Evolutionary conservation across 2,329 filamentous ascomycete genomes (phyloP).

Genomic region (Nannizziopsis barbatae): DNA sequence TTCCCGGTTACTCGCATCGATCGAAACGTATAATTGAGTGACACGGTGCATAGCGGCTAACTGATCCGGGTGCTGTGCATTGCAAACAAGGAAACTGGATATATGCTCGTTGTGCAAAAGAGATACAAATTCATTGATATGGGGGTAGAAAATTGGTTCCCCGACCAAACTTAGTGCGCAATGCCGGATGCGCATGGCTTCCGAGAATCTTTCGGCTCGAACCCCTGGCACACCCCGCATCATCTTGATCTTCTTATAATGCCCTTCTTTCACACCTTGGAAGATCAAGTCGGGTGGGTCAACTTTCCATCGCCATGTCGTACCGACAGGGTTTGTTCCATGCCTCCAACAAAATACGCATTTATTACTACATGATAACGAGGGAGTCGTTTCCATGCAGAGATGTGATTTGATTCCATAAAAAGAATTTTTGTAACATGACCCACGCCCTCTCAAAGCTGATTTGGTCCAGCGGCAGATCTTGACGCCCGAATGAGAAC

Average conservation of each 20-base stretch:
- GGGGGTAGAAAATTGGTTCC: slow-evolving; percentile 97
- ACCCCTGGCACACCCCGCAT: slow-evolving; percentile 88
- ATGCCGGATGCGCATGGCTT: slow-evolving; percentile 86
- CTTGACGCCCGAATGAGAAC: slow-evolving; percentile 90
- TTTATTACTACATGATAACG: slow-evolving; percentile 92
- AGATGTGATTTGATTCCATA: slow-evolving; percentile 94
- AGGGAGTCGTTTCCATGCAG: slow-evolving; percentile 97
- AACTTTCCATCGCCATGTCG: slow-evolving; percentile 92
- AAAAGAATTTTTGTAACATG: slow-evolving; percentile 96
- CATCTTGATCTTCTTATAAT: slow-evolving; percentile 98
- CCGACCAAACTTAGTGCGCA: slow-evolving; percentile 87
- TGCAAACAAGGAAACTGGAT: slow-evolving; percentile 91
- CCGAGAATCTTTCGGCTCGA: slow-evolving; percentile 77
- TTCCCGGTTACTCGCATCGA: slow-evolving; percentile 85
- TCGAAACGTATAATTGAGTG: slow-evolving; percentile 91
- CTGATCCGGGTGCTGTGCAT: slow-evolving; percentile 90
- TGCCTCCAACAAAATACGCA: slow-evolving; percentile 99
- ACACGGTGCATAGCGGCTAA: slow-evolving; percentile 70
- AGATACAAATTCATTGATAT: slow-evolving; percentile 82
- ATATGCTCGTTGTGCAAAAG: slow-evolving; percentile 80
- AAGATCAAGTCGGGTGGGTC: slow-evolving; percentile 87
- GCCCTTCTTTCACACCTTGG: slow-evolving; percentile 74
- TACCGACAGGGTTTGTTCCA: slow-evolving; percentile 92
- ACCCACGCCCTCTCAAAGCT: slow-evolving; percentile 79
- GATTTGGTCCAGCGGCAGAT: slow-evolving; percentile 99